Evolutionary conservation across 495 filamentous ascomycete genomes (phyloP), one percentile per base, ranked within the genome.

Genomic region (Achaetomiella virescens): DNA sequence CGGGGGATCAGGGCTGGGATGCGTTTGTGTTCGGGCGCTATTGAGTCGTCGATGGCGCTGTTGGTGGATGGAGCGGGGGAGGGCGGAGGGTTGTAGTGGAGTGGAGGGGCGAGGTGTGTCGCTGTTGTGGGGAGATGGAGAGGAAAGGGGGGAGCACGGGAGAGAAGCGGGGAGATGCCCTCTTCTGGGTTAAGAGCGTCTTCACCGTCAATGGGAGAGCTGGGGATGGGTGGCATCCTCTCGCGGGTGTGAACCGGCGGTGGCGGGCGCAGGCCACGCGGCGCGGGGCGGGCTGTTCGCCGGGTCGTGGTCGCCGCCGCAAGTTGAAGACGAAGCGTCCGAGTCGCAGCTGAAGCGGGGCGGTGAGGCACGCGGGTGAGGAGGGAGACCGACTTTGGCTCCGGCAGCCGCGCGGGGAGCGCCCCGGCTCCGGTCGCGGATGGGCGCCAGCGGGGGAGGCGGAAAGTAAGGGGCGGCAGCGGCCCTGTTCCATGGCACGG

Each of bases 381-480:
- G 10, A 1, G 45, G 22, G 38, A 29, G 31, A 20, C 18, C n/a
- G 38, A 46, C 5, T 21, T 4, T 33, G 14, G 22, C 47, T 21
- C 10, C 21, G 5, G 18, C 41, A 22, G 37, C 31, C 9, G 18
- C 35, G 33, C 45, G 35, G 21, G 42, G 29, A 8, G 22, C 14
- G 15, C 47, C 12, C 21, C 43, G 36, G 15, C 33, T 15, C 25
- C 46, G 33, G 21, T 44, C 54, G 12, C 52, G 59, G 50, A 57
- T 69, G 66, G 66, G 66, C 62, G 59, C 66, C 65, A 61, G 46
- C 33, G 61, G 61, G 58, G 66, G 60, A 49, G 62, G 65, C 41
- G 66, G 62, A 57, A 66, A 63, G 47, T 52, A 54, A 33, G 66
- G 61, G 52, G 49, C 38, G 24, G 38, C 35, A 43, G 29, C n/a